phyloP scores from a whole-genome alignment of 176 grass and related monocot species.

The Oryza officinalis region DNA sequence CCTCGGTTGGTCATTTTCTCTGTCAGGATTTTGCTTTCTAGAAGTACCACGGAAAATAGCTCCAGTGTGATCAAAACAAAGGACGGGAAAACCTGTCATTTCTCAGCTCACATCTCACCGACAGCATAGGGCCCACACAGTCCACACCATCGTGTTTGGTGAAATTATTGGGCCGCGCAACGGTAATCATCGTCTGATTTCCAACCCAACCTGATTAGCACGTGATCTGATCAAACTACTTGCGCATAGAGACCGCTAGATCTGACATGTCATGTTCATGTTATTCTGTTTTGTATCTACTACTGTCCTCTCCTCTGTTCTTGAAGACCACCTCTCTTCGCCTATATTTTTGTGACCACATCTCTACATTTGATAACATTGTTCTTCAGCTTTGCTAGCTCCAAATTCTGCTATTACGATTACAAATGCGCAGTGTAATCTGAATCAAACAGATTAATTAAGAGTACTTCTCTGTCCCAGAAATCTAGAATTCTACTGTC shows the following conservation, averaged over 20 bases:
- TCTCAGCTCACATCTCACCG: neutral
- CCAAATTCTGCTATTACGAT: too few relatives aligned
- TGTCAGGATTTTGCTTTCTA: too few relatives aligned
- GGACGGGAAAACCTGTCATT: neutral
- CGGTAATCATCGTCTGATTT: neutral
- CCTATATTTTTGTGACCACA: too few relatives aligned
- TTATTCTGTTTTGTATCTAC: neutral
- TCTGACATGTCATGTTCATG: neutral
- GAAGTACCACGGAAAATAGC: too few relatives aligned
- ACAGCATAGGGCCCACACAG: neutral
- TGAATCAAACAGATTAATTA: too few relatives aligned
- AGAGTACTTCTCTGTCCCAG: too few relatives aligned
- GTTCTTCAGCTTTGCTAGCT: too few relatives aligned
- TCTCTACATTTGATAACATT: too few relatives aligned
- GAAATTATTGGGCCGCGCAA: neutral
- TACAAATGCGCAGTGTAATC: too few relatives aligned
- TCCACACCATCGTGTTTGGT: neutral
- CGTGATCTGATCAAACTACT: neutral
- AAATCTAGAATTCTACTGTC: too few relatives aligned
- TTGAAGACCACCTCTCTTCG: too few relatives aligned
- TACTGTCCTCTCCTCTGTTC: neutral
- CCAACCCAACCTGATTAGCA: neutral
- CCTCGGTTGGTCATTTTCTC: too few relatives aligned
- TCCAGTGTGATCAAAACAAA: neutral
- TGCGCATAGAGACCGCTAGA: neutral